Evolutionary conservation across 1,139 yeast genomes (phyloP), one percentile per base, ranked within the genome.

Genomic region (Geotrichum candidum): DNA sequence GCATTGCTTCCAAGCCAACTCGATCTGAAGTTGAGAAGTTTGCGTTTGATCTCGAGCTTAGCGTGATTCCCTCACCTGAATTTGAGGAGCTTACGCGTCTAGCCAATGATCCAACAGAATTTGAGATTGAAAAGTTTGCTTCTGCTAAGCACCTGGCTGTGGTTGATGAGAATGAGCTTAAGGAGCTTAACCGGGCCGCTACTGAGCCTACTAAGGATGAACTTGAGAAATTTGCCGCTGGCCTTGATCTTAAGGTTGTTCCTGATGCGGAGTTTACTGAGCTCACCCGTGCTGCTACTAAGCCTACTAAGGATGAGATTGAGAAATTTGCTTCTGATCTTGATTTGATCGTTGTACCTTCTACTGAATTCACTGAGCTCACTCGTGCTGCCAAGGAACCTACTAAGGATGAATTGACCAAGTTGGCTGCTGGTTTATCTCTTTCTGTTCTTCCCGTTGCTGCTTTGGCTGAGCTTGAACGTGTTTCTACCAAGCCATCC

Each of bases 61-160:
- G 33, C 67, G 70, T 3, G 82, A 82, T 23, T 69, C 77, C 18
- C 59, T 73, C 25, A 79, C 67, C 69, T 5, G 71, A 71, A 46
- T 81, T 82, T 5, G 57, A 63, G 31, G 53, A 51, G n/a, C 66
- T 65, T 48, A 66, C 68, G 27, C 58, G 63, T 51, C 38, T 56
- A 5, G 52, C 61, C 11, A 41, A 31, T 11, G 18, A 15, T 7
- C 48, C 48, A 2, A n/a, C 48, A n/a, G 9, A 41, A 23, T 72
- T 73, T 3, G 64, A 68, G 1, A 65, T 65, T 59, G 69, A 65
- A 15, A 80, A 80, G 53, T 74, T 83, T 29, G 81, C 81, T 65
- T 71, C 75, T 10, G 65, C 70, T 3, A 66, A 74, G 27, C 78
- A 78, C 2, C 70, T 72, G 4, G 46, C 67, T 9, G 51, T 66